phyloP scores from a whole-genome alignment of 805 yeast genomes.

The Kodamaea sagamina region DNA sequence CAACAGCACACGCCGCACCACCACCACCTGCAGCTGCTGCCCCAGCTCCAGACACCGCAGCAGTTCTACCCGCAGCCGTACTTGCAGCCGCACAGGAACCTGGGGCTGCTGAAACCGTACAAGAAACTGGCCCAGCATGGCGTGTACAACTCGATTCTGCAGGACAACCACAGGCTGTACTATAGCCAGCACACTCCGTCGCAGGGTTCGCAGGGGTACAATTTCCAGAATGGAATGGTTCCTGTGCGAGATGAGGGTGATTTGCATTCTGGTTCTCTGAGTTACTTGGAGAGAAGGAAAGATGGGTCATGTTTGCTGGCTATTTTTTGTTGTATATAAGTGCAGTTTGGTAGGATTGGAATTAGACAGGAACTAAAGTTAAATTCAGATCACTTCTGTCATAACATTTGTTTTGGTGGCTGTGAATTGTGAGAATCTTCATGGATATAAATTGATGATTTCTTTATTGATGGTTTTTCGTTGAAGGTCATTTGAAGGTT shows the following conservation, averaged over 20 bases:
- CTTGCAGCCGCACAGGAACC: conserved; percentile 7
- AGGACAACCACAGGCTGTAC: conserved; percentile 14
- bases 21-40: conserved; percentile 25
- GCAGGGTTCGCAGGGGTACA: conserved; percentile 19
- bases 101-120: conserved; percentile 12
- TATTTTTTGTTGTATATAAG: conserved; percentile 7
- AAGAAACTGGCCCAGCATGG: conserved; percentile 14
- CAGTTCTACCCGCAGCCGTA: conserved; percentile 5
- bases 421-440: too few relatives aligned
- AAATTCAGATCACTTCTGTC: too few relatives aligned
- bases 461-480: too few relatives aligned
- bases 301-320: conserved; percentile 12
- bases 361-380: too few relatives aligned
- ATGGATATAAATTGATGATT: too few relatives aligned
- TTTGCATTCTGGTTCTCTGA: conserved; percentile 41
- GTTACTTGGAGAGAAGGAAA: conserved; percentile 24
- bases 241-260: conserved; percentile 40
- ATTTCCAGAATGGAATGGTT: conserved; percentile 32
- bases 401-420: too few relatives aligned
- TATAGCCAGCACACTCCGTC: conserved; percentile 8
- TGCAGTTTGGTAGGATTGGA: too few relatives aligned
- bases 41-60: conserved; percentile 14
- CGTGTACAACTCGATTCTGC: conserved; percentile 23
- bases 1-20: conserved; percentile 24
- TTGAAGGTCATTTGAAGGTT: too few relatives aligned